Evolutionary conservation across 2,329 filamentous ascomycete genomes (phyloP).

Genomic region (Chrysosporium keratinophilum): DNA sequence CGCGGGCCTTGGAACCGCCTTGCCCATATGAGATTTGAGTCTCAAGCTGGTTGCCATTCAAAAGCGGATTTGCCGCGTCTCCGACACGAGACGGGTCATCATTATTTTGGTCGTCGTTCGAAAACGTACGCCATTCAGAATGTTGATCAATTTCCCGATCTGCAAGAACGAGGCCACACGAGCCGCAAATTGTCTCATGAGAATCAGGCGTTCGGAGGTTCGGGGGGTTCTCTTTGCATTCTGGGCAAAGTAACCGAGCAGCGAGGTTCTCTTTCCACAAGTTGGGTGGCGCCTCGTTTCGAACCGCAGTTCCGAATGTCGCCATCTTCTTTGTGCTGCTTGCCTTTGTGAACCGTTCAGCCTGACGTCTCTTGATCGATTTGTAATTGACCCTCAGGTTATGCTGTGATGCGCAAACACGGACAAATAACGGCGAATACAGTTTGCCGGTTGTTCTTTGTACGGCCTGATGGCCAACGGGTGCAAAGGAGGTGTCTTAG

Average conservation of each 20-base stretch:
- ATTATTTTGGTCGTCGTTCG: constrained; percentile 92
- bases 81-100: constrained; percentile 98
- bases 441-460: constrained; percentile 44
- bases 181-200: constrained; percentile 82
- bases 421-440: constrained; percentile 62
- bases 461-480: constrained; percentile 6
- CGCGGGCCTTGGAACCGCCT: constrained; percentile 56
- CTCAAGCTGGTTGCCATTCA: constrained; percentile 81
- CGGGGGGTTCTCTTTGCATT: constrained; percentile 86
- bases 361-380: constrained; percentile 36
- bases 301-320: constrained; percentile 34
- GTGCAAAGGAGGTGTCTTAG: constrained; percentile 16
- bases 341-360: constrained; percentile 24
- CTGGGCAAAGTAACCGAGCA: constrained; percentile 72
- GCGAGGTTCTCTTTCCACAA: constrained; percentile 76
- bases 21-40: constrained; percentile 81
- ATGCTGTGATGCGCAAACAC: constrained; percentile 43
- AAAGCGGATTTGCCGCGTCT: constrained; percentile 78
- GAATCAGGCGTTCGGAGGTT: constrained; percentile 90
- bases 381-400: constrained; percentile 37
- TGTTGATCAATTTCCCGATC: constrained; percentile 90
- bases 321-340: constrained; percentile 28
- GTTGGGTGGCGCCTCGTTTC: constrained; percentile 32
- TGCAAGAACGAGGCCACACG: constrained; percentile 81
- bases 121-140: constrained; percentile 97